phyloP scores from a whole-genome alignment of 495 filamentous ascomycete species.

The Aspergillus campestris region DNA sequence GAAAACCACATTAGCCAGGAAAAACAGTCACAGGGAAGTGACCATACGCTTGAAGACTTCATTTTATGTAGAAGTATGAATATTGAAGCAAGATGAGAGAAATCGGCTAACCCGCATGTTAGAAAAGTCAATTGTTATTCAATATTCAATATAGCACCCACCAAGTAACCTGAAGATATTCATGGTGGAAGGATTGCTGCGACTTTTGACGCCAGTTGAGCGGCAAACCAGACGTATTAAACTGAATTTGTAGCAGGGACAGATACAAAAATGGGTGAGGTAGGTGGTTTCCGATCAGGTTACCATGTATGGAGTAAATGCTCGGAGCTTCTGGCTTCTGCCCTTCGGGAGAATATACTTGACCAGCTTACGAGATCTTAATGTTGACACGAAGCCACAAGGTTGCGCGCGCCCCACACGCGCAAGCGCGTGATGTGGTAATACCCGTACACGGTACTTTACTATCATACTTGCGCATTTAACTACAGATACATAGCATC shows the following conservation, averaged over 20 bases:
- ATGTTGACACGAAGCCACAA: conserved; percentile 27
- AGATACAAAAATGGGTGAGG: too few species aligned
- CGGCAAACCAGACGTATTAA: neutral
- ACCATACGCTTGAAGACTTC: conserved; percentile 71
- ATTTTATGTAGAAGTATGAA: conserved; percentile 95
- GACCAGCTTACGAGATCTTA: neutral
- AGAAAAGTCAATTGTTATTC: neutral
- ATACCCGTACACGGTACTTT: neutral
- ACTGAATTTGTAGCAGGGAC: neutral
- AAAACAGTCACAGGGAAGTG: neutral
- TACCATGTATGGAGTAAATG: too few species aligned
- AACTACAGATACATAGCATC: neutral
- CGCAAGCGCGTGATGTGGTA: conserved; percentile 5
- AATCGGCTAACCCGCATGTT: conserved; percentile 54
- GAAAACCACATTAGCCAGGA: neutral
- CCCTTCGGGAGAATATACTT: neutral
- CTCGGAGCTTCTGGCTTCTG: too few species aligned
- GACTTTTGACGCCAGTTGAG: neutral
- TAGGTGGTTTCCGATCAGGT: too few species aligned
- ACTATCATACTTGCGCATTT: neutral
- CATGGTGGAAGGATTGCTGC: conserved; percentile 39
- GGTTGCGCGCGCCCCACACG: conserved; percentile 14
- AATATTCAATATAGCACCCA: conserved; percentile 30
- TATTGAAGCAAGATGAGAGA: conserved; percentile 92
- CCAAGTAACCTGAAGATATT: conserved; percentile 85